A percentile compares a stretch with the other conserved stretches of the same genome.
Conservation (phyloP, 2,329 filamentous ascomycete genomes). For the Pseudogymnoascus sp. region DNA sequence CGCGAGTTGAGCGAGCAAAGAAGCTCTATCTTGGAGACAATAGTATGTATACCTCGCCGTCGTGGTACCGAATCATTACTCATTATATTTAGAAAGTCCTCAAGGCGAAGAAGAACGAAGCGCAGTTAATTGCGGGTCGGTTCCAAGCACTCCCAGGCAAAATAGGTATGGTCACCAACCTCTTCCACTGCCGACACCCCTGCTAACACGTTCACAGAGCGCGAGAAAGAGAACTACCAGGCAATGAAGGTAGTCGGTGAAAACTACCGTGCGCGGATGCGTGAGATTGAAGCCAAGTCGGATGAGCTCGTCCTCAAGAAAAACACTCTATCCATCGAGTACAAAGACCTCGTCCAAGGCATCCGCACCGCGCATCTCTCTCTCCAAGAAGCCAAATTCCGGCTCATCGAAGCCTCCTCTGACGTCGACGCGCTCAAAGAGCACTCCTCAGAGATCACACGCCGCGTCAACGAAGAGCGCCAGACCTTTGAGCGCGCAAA, state of each 20-base stretch:
- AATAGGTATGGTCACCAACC: conserved; percentile 46
- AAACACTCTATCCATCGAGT: conserved; percentile 44
- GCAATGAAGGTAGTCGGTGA: conserved; percentile 31
- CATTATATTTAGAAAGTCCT: conserved; percentile 38
- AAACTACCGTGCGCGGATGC: conserved; percentile 36
- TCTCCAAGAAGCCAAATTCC: conserved; percentile 62
- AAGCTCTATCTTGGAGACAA: conserved; percentile 30
- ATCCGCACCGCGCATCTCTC: conserved; percentile 56
- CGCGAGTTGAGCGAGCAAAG: conserved; percentile 33
- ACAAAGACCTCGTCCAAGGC: conserved; percentile 52
- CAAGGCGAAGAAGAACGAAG: conserved; percentile 54
- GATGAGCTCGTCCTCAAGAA: conserved; percentile 51
- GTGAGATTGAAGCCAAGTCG: conserved; percentile 44
- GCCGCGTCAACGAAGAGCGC: conserved; percentile 41
- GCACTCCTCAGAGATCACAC: conserved; percentile 54
- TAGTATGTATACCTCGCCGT: conserved; percentile 30
- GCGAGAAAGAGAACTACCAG: conserved; percentile 31
- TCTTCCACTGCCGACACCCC: neutral
- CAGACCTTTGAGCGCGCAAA: conserved; percentile 33
- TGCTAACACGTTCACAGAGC: conserved; percentile 26
- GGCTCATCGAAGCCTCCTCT: conserved; percentile 71
- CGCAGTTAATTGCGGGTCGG: conserved; percentile 58
- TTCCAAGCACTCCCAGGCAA: conserved; percentile 63
- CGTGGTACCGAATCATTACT: conserved; percentile 15
- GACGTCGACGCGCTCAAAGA: conserved; percentile 63